Base-by-base conservation (phyloP, 2,329 filamentous ascomycete genomes). In the Fusarium euwallaceae region DNA sequence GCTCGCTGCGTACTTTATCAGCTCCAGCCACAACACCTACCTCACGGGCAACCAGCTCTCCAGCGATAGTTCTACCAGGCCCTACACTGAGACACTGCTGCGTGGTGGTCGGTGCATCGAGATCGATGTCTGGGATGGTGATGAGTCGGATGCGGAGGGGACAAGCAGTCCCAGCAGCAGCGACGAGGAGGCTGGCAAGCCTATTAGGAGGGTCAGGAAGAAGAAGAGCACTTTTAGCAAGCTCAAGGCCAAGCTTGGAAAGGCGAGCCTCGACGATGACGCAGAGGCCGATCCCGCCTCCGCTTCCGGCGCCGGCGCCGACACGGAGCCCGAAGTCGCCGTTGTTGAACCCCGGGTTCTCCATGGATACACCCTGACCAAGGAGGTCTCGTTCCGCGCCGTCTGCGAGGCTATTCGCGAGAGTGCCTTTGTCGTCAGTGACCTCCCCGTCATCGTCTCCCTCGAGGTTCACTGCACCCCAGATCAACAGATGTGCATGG, bases 1-100 rank as follows among this genome's bases (percentile, higher is more conserved):
- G 0, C 85, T 98, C 72, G 93, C 95, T 69, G 95, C 95, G 83
- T 98, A 98, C 84, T 98, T 95, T 83, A 94, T 98, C 81, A 97
- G 93, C 72, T 97, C 94, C 78, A 98, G 95, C 66, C 95, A 98
- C 87, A 98, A 98, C 84, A 98, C 95, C 0, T 98, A 98, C 78
- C 89, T 98, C 24, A 90, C 95, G 2, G 95, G 95, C 27, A 94
- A 96, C 80, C 95, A 98, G 85, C 91, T 98, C 16, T 94, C 90
- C 70, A 96, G 95, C 76, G 91, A 93, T 70, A 97, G 95, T 62
- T 97, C 95, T 80, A 95, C 94, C 0, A 93, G 95, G 75, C 93
- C 94, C 3, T 98, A 98, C 86, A 94, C 94, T 75, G 92, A 92
- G 61, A 94, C 95, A 11, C 86, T 98, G 66, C 89, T 95, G 76